Conservation (phyloP, 176 grass and related monocot species). For the Oryza brachyantha region DNA sequence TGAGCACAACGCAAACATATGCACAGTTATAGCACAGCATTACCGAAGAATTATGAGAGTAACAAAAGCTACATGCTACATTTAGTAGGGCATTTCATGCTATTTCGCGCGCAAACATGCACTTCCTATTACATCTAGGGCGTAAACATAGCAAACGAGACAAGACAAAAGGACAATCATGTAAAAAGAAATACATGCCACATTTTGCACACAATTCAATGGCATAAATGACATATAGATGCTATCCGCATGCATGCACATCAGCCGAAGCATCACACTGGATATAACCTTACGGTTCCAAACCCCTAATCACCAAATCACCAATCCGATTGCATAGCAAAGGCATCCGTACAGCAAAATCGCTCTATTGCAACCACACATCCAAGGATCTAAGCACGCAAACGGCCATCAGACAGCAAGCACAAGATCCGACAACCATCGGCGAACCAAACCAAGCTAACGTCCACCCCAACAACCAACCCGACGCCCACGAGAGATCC, state of each 20-base stretch:
- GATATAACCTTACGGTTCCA: not conserved
- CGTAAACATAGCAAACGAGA: not conserved
- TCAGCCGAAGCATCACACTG: not conserved
- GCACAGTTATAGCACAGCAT: not conserved
- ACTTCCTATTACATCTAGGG: not conserved
- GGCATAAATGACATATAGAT: not conserved
- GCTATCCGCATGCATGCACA: not conserved
- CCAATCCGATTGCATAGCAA: not conserved
- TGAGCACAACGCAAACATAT: not conserved
- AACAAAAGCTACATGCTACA: slow-evolving; percentile 1
- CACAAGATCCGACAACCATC: slow-evolving; percentile 13
- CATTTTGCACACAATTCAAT: slow-evolving; percentile 1
- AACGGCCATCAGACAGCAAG: not conserved
- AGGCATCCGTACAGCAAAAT: not conserved
- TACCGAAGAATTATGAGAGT: not conserved
- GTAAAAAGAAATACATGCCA: not conserved
- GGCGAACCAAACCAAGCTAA: not conserved
- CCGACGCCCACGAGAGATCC: slow-evolving; percentile 16
- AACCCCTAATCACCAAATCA: not conserved
- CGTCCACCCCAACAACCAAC: not conserved
- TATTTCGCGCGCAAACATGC: slow-evolving; percentile 1
- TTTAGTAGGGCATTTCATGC: not conserved
- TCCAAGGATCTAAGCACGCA: slow-evolving; percentile 21
- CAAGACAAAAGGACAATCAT: slow-evolving; percentile 1
- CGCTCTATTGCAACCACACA: not conserved